Evolutionary conservation across 805 yeast species (phyloP), one percentile per base, ranked within the genome.

Genomic region (Saturnispora gosingensis): DNA sequence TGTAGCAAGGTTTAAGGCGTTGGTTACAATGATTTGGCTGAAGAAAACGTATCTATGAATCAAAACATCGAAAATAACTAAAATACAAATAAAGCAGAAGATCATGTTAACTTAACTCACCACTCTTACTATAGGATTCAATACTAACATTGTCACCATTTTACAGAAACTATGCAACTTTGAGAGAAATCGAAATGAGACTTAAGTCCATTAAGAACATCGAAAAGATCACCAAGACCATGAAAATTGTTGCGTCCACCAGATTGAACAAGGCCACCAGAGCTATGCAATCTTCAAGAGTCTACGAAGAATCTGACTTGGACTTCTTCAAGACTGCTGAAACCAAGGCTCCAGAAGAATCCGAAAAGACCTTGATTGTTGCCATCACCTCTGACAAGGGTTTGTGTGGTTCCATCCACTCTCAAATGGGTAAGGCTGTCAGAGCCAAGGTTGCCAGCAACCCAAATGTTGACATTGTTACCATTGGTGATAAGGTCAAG

Each of bases 161-260:
- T n/a, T 25, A 46, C 58, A 87, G 96, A 85, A 83, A 83, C 78
- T 91, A 88, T 78, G 99, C 99, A 66, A 93, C 99, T 62, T 80
- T 93, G 70, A 91, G 97, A 77, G 99, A 93, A 75, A 95, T 93
- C 67, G 99, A 93, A 78, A 85, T 81, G 72, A 95, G 99, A 78
- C 82, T 93, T 69, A 93, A 93, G 78, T 88, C 97, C 59, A 93
- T 93, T 72, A 93, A 91, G 80, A 93, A 93, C 81, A 91, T 93
- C 72, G 97, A 93, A 77, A 93, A 93, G 79, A 93, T 93, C 76
- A 93, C 99, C 75, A 93, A 93, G 76, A 93, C 99, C 72, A 93
- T 93, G 98, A 93, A 90, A 80, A 85, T 93, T 74, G 99, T 93
- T 66, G 99, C 99, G 42, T 91, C 98, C 42, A 93, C 99, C 62